These are phyloP conservation scores for Fusarium cyanostomum DNA, from an alignment of 2,329 filamentous ascomycete species.

Conservation along the genomic window DNA sequence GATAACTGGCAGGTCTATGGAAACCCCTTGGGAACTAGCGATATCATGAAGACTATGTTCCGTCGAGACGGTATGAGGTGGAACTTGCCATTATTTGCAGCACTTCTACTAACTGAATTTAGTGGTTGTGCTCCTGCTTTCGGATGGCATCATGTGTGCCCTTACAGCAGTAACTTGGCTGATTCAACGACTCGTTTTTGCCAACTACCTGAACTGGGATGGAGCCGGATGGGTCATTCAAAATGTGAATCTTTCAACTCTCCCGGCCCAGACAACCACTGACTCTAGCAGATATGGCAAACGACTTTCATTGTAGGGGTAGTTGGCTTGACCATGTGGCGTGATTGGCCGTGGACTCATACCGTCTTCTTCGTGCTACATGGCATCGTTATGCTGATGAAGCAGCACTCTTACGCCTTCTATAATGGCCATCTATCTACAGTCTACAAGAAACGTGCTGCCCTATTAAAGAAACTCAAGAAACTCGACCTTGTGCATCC, in stretches of 20 bases:
- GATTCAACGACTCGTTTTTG: conserved; percentile 68
- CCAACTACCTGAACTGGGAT: conserved; percentile 74
- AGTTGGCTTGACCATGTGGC: conserved; percentile 72
- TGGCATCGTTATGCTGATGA: conserved; percentile 81
- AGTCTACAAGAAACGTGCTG: conserved; percentile 60
- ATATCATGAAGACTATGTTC: conserved; percentile 77
- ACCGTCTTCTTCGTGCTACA: conserved; percentile 82
- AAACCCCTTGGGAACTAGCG: conserved; percentile 73
- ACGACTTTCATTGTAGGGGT: conserved; percentile 68
- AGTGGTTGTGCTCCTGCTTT: conserved; percentile 65
- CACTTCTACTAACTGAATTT: conserved; percentile 9
- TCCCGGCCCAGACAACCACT: neutral
- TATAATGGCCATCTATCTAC: conserved; percentile 79
- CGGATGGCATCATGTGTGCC: conserved; percentile 75
- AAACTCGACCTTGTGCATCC: conserved; percentile 65
- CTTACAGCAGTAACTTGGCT: conserved; percentile 72
- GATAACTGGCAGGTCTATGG: conserved; percentile 76
- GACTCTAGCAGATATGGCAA: conserved; percentile 70
- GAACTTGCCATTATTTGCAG: neutral
- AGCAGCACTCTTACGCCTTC: conserved; percentile 82
- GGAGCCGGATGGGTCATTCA: conserved; percentile 77
- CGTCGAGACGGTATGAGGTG: conserved; percentile 53
- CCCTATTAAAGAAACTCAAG: conserved; percentile 60
- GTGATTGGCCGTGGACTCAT: conserved; percentile 86
- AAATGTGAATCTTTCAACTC: conserved; percentile 56